A percentile compares a stretch with the other conserved stretches of the same genome.
phyloP scores from a whole-genome alignment of 305 asterid species.

The Withania somnifera region DNA sequence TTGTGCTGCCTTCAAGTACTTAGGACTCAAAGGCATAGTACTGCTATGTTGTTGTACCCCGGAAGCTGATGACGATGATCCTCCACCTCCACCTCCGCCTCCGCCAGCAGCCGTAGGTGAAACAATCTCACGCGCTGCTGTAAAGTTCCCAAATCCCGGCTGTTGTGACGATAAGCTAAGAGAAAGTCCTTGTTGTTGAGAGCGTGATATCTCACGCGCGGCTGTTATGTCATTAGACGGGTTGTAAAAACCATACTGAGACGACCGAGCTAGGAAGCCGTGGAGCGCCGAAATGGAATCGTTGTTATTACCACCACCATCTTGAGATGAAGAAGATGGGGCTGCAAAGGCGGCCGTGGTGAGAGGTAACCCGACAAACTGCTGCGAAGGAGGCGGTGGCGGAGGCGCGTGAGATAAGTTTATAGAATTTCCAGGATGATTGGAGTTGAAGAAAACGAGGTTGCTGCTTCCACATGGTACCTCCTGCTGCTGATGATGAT shows the following conservation, averaged over 20 bases:
- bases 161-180: conserved; percentile 71
- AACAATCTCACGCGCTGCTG: conserved; percentile 32
- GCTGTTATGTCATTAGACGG: conserved; percentile 28
- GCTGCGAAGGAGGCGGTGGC: conserved; percentile 21
- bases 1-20: conserved; percentile 70
- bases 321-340: conserved; percentile 8
- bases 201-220: conserved; percentile 74
- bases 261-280: conserved; percentile 47
- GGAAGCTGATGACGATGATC: conserved; percentile 52
- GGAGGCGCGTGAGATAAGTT: conserved; percentile 47
- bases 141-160: conserved; percentile 31
- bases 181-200: conserved; percentile 67
- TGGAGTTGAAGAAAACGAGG: conserved; percentile 41
- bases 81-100: no score
- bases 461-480: no score
- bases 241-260: conserved; percentile 51
- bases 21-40: conserved; percentile 47
- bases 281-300: conserved; percentile 25
- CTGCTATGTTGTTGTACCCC: conserved; percentile 50
- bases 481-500: conserved; percentile 9
- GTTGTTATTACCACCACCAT: not conserved
- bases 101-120: conserved; percentile 25
- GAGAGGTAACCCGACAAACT: conserved; percentile 61
- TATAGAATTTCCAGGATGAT: conserved; percentile 15
- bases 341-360: conserved; percentile 18